Base-by-base conservation (phyloP, 371 early-diverging fungal species). In the Lichtheimia hyalospora region DNA sequence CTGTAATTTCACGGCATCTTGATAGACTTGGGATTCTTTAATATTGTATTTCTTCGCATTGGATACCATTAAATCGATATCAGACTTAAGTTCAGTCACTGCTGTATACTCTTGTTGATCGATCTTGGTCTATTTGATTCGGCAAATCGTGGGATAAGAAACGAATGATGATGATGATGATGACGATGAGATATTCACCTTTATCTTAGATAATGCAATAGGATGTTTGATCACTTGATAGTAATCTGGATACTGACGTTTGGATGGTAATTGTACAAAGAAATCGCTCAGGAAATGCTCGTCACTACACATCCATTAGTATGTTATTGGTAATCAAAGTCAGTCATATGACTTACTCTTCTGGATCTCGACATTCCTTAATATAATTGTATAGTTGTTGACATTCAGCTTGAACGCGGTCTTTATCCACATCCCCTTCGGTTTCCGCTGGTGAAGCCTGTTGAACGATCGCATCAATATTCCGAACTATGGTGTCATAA, bases 201-300 rank as follows among this genome's bases (percentile, higher is more conserved):
- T 76, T n/a, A 92, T 89, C 28, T 77, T 74, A 28, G 84, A 77
- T 5, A 95, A 62, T 6, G 94, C 87, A 68, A 96, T 94, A 8
- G 96, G 97, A 2, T 85, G 71, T 52, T 88, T 86, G 60, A 95
- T 95, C 51, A 93, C 73, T 40, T 89, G 80, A 72, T 94, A 96
- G 69, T 96, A 97, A 58, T 95, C 95, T 2, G 96, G 95, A 62
- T 95, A 95, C 23, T 86, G 83, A 2, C 81, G 77, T 62, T 77
- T 77, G 10, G 89, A 88, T 4, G 96, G 96, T 12, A 92, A 79
- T 44, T 90, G 85, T 56, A 84, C 53, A 68, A 95, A 96, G 42
- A 88, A 68, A 14, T 87, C 87, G 39, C 83, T 70, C 2, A 89
- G 55, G 40, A 77, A 75, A 15, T 86, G 86, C 20, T 76, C 74